phyloP scores from a whole-genome alignment of 2,329 filamentous ascomycete species.

The Shiraia sp. region DNA sequence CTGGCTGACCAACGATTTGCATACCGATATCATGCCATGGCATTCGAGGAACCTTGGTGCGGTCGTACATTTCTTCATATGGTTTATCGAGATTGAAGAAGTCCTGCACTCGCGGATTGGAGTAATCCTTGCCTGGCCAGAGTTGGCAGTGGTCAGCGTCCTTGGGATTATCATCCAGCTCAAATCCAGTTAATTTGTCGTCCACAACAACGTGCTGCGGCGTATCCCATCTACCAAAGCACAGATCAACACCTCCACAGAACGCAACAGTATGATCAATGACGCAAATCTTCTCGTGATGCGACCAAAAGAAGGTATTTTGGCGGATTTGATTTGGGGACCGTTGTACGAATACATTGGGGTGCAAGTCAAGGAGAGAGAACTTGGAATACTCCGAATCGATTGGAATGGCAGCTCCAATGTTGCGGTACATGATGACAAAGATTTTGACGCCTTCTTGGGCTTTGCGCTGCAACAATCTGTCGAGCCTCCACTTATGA shows the following conservation, averaged over 20 bases:
- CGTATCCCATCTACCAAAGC: slow-evolving; percentile 96
- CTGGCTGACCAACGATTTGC: slow-evolving; percentile 96
- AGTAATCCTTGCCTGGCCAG: slow-evolving; percentile 98
- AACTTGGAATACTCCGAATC: slow-evolving; percentile 99
- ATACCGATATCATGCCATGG: slow-evolving; percentile 98
- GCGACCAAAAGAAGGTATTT: slow-evolving; percentile 99
- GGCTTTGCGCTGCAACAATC: slow-evolving; percentile 90
- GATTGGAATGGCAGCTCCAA: slow-evolving; percentile 95
- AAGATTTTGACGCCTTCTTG: slow-evolving; percentile 96
- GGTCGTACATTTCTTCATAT: slow-evolving; percentile 98
- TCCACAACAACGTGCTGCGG: slow-evolving; percentile 89
- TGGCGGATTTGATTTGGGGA: slow-evolving; percentile 98
- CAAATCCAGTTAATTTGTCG: slow-evolving; percentile 94
- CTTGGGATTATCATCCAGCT: slow-evolving; percentile 70
- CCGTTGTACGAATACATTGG: slow-evolving; percentile 93
- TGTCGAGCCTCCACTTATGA: slow-evolving; percentile 95
- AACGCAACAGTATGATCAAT: slow-evolving; percentile 97
- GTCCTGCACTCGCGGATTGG: slow-evolving; percentile 91
- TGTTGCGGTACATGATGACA: slow-evolving; percentile 96
- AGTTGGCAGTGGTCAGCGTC: slow-evolving; percentile 94
- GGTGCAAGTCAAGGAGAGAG: slow-evolving; percentile 90
- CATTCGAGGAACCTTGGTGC: slow-evolving; percentile 86
- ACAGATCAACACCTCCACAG: slow-evolving; percentile 92
- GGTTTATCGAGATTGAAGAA: slow-evolving; percentile 92
- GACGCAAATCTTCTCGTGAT: slow-evolving; percentile 97